Percentiles rank a stretch among this genome's conserved stretches.
Conservation (phyloP, 371 early-diverging fungal species). For the Rhizomucor pusillus region DNA sequence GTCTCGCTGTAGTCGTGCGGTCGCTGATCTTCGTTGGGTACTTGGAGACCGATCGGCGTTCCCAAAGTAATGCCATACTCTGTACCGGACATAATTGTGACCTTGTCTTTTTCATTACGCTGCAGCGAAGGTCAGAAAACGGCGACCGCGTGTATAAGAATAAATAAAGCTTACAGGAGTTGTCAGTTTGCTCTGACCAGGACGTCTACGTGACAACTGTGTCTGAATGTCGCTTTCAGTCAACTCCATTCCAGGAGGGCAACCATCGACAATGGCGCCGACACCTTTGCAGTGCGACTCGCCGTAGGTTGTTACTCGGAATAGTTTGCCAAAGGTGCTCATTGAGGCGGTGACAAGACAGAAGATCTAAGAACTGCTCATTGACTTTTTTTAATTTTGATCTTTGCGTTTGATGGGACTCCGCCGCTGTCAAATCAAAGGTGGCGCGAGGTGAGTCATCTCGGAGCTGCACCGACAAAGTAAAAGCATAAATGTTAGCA, state of each 20-base stretch:
- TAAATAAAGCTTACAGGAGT: constrained; percentile 73
- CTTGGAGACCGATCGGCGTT: constrained; percentile 91
- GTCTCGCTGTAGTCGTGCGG: constrained; percentile 96
- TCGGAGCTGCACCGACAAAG: too few relatives aligned
- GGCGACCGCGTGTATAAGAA: neutral
- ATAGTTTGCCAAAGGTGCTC: constrained; percentile 79
- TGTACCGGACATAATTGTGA: constrained; percentile 90
- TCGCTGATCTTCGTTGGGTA: constrained; percentile 93
- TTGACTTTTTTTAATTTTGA: too few relatives aligned
- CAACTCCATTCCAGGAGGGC: constrained; percentile 91
- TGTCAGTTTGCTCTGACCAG: constrained; percentile 93
- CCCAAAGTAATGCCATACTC: constrained; percentile 94
- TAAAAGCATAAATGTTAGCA: too few relatives aligned
- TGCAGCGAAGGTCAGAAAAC: constrained; percentile 14
- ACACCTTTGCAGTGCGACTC: constrained; percentile 98
- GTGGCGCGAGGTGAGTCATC: too few relatives aligned
- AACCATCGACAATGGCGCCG: constrained; percentile 95
- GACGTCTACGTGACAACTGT: constrained; percentile 88
- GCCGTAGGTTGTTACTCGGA: constrained; percentile 94
- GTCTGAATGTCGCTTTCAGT: constrained; percentile 91
- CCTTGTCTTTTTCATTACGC: constrained; percentile 90
- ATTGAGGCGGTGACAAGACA: constrained; percentile 28
- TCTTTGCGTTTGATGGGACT: too few relatives aligned
- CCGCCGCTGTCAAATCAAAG: too few relatives aligned
- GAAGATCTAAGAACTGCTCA: neutral